phyloP scores from a whole-genome alignment of 2,329 filamentous ascomycete genomes.

The Sarocladium brachiariae region DNA sequence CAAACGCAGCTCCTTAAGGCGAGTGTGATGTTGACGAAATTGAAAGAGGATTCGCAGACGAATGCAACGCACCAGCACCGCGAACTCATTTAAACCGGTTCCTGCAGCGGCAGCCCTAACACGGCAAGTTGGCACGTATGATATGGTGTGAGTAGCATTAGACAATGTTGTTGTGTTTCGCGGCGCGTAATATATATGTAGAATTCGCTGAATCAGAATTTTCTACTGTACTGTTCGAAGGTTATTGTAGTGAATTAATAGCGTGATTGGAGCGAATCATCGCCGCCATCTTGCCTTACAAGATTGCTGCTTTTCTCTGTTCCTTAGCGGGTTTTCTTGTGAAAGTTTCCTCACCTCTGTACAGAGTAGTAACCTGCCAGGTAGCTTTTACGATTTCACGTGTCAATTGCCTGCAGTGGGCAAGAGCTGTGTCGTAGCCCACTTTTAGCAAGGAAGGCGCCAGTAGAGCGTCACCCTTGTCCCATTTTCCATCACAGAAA shows the following conservation, averaged over 20 bases:
- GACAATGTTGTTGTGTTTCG: conserved; percentile 1
- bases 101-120: conserved; percentile 7
- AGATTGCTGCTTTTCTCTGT: too few relatives aligned
- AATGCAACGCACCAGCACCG: conserved; percentile 1
- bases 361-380: too few relatives aligned
- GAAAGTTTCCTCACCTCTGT: too few relatives aligned
- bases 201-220: too few relatives aligned
- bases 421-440: background rate
- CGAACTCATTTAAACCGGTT: background rate
- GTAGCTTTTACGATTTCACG: too few relatives aligned
- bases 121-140: conserved; percentile 3
- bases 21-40: conserved; percentile 3
- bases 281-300: too few relatives aligned
- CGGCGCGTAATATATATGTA: too few relatives aligned
- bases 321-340: too few relatives aligned
- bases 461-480: background rate
- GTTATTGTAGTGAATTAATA: too few relatives aligned
- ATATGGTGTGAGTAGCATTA: background rate
- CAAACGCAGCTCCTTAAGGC: background rate
- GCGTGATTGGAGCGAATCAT: too few relatives aligned
- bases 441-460: background rate
- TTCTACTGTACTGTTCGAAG: too few relatives aligned
- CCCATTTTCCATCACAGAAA: conserved; percentile 2
- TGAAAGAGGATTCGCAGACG: background rate
- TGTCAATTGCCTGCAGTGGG: conserved; percentile 1